Conservation (phyloP, 371 early-diverging fungal genomes). For the Fennellomyces sp. region DNA sequence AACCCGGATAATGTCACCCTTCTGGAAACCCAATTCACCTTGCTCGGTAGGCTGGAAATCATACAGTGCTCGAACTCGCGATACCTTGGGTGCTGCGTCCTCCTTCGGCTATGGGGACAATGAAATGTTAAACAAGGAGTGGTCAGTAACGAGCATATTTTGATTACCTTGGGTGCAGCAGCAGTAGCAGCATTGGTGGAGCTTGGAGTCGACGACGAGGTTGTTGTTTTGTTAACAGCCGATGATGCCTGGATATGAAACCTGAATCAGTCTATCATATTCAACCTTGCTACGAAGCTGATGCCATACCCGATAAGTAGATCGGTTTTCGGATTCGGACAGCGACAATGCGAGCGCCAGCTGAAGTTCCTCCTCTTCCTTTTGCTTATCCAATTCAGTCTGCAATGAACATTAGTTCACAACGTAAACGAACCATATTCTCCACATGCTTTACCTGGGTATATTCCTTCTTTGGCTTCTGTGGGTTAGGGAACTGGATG, state of each 20-base stretch:
- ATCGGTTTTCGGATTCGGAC: slow-evolving; percentile 67
- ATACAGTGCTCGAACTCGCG: slow-evolving; percentile 82
- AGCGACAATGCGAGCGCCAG: slow-evolving; percentile 90
- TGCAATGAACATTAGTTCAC: slow-evolving; percentile 21
- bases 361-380: slow-evolving; percentile 75
- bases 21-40: slow-evolving; percentile 81
- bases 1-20: slow-evolving; percentile 82
- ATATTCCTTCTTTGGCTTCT: slow-evolving; percentile 78
- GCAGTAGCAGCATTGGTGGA: background rate
- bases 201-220: too few relatives aligned
- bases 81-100: slow-evolving; percentile 48
- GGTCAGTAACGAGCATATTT: too few relatives aligned
- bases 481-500: slow-evolving; percentile 79
- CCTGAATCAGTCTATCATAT: too few relatives aligned
- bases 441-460: slow-evolving; percentile 44
- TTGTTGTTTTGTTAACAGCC: slow-evolving; percentile 16
- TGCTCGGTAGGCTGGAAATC: slow-evolving; percentile 84
- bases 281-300: slow-evolving; percentile 11
- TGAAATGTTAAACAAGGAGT: background rate
- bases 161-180: slow-evolving; percentile 12
- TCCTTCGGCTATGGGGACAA: slow-evolving; percentile 1
- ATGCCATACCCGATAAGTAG: slow-evolving; percentile 39
- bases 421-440: background rate
- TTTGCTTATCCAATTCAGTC: slow-evolving; percentile 73
- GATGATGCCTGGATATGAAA: slow-evolving; percentile 19